Conservation (phyloP, 345 rosid genomes). For the Punica granatum region DNA sequence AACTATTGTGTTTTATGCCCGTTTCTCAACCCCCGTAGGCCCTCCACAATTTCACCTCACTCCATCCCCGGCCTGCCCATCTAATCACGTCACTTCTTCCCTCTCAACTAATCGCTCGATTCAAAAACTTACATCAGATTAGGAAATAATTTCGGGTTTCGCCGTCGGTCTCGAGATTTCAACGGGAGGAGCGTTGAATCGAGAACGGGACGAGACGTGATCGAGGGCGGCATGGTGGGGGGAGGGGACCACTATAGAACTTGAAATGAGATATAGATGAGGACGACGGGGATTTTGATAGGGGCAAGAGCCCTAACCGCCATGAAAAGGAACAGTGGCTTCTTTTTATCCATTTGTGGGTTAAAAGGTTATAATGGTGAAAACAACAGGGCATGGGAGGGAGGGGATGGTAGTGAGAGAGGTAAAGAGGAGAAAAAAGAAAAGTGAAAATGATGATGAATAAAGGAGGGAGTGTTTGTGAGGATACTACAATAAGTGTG, state of each 20-base stretch:
- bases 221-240: neutral
- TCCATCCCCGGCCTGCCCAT: neutral
- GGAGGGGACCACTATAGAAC: neutral
- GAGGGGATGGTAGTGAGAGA: neutral
- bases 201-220: neutral
- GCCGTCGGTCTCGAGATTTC: no score
- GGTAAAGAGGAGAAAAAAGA: neutral
- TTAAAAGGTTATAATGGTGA: slow-evolving; percentile 22
- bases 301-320: slow-evolving; percentile 12
- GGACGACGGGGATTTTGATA: neutral
- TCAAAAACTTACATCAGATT: neutral
- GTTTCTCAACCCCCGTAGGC: slow-evolving; percentile 11
- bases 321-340: slow-evolving; percentile 7
- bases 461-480: neutral
- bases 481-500: slow-evolving; percentile 19
- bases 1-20: slow-evolving; percentile 11
- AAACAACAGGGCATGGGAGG: slow-evolving; percentile 26
- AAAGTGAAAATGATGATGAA: neutral
- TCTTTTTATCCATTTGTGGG: slow-evolving; percentile 22
- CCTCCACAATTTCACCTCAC: slow-evolving; percentile 5
- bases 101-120: slow-evolving; percentile 15
- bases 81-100: neutral
- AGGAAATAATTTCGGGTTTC: no score
- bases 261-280: neutral
- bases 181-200: no score